Evolutionary conservation across 2,329 filamentous ascomycete species (phyloP).

Genomic region (Pseudopyricularia javanii): DNA sequence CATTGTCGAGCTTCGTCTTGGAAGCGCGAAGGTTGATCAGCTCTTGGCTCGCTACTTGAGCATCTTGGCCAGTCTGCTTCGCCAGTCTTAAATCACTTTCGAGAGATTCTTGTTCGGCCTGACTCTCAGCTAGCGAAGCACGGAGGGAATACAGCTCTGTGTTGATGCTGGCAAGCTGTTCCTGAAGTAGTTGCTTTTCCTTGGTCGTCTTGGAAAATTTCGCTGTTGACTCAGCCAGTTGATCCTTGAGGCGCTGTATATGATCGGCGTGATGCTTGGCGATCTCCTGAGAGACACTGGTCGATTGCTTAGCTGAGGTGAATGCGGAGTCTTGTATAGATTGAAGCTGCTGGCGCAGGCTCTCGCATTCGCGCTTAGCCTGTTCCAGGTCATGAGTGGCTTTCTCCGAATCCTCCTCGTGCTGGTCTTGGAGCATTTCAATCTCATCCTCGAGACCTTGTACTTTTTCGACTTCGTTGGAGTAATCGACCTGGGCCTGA

Average conservation of each 20-base stretch:
- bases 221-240: constrained; percentile 43
- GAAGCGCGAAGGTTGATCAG: constrained; percentile 52
- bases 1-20: constrained; percentile 1
- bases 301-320: constrained; percentile 16
- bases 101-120: constrained; percentile 56
- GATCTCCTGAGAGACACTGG: constrained; percentile 17
- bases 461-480: constrained; percentile 50
- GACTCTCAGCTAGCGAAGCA: constrained; percentile 41
- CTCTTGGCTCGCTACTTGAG: constrained; percentile 53
- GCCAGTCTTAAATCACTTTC: constrained; percentile 44
- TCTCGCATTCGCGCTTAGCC: constrained; percentile 30
- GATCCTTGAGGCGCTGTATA: constrained; percentile 39
- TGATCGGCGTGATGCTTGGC: constrained; percentile 23
- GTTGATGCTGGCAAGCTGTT: constrained; percentile 46
- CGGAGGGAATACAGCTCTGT: constrained; percentile 48
- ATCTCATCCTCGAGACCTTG: constrained; percentile 63
- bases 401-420: constrained; percentile 53
- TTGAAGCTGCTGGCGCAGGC: constrained; percentile 29
- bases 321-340: constrained; percentile 12
- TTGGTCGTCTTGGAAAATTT: constrained; percentile 42
- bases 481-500: constrained; percentile 51
- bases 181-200: constrained; percentile 53
- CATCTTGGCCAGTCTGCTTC: constrained; percentile 44
- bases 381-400: constrained; percentile 33
- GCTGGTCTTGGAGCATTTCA: constrained; percentile 55